Conservation (phyloP, 768 basidiomycete species). For the Mrakia blollopis region DNA sequence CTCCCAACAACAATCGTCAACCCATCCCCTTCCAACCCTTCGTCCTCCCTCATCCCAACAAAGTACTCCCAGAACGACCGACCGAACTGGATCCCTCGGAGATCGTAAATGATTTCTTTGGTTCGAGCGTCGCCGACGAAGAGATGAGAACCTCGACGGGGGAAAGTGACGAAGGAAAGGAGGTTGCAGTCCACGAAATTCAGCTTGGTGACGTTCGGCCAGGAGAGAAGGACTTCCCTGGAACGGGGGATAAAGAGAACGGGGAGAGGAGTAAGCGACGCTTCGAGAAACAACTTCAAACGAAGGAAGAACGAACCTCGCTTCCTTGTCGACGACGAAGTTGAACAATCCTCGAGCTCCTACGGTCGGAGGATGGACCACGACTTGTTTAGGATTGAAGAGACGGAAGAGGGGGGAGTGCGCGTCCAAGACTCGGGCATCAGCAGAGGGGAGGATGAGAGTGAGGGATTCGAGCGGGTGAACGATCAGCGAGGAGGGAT, state of each 20-base stretch:
- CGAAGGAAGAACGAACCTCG: neutral
- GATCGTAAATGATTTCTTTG: neutral
- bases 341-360: neutral
- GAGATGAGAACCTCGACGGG: neutral
- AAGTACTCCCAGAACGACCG: neutral
- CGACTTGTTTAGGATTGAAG: neutral
- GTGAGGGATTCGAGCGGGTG: neutral
- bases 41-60: neutral
- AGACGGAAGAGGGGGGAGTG: neutral
- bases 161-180: constrained; percentile 1
- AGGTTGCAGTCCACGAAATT: neutral
- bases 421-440: neutral
- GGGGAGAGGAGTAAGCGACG: neutral
- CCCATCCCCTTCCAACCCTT: neutral
- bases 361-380: neutral
- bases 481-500: neutral
- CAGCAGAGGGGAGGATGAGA: neutral
- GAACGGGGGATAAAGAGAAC: neutral
- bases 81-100: neutral
- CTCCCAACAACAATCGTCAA: neutral
- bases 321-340: neutral
- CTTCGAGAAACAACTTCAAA: neutral
- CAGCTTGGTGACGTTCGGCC: neutral
- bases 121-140: neutral
- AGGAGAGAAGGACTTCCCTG: neutral